Conservation (phyloP, 2,329 filamentous ascomycete species). For the Rachicladosporium sp. region DNA sequence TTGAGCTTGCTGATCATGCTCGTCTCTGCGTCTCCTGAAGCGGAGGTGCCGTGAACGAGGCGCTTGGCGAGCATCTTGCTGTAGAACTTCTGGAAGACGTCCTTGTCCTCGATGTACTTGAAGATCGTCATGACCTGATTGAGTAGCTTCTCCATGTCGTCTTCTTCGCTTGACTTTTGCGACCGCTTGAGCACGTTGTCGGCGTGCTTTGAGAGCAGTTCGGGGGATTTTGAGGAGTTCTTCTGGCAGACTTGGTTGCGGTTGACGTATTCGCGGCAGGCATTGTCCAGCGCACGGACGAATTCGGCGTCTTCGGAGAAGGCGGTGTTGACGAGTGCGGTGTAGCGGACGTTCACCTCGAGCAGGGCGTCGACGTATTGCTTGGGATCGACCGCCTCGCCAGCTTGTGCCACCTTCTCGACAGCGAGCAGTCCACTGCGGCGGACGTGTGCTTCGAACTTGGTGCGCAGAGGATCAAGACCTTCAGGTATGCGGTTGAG, state of each 20-base stretch:
- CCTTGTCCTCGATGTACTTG: constrained; percentile 99
- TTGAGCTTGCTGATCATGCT: constrained; percentile 99
- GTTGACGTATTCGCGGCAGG: constrained; percentile 96
- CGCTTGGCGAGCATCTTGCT: constrained; percentile 92
- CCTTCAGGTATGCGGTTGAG: constrained; percentile 82
- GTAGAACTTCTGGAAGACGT: constrained; percentile 99
- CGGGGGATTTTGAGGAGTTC: constrained; percentile 85
- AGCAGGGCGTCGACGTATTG: constrained; percentile 91
- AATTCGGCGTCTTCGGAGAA: constrained; percentile 96
- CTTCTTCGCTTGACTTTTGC: constrained; percentile 82
- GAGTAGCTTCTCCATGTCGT: constrained; percentile 78
- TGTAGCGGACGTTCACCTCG: constrained; percentile 88
- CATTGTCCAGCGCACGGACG: constrained; percentile 88
- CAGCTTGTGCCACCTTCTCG: constrained; percentile 77
- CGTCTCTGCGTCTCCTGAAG: constrained; percentile 92
- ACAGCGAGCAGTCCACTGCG: constrained; percentile 81
- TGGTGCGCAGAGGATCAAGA: constrained; percentile 71
- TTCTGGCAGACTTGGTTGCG: constrained; percentile 92
- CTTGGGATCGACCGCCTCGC: constrained; percentile 87
- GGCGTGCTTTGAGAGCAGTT: constrained; percentile 88
- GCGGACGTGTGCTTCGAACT: constrained; percentile 85
- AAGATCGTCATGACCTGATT: constrained; percentile 98
- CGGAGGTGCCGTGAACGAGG: constrained; percentile 86
- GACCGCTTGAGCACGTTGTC: constrained; percentile 89
- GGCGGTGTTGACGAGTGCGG: constrained; percentile 77